Base-by-base conservation (phyloP, 305 asterid species). In the Solanum hybrid region DNA sequence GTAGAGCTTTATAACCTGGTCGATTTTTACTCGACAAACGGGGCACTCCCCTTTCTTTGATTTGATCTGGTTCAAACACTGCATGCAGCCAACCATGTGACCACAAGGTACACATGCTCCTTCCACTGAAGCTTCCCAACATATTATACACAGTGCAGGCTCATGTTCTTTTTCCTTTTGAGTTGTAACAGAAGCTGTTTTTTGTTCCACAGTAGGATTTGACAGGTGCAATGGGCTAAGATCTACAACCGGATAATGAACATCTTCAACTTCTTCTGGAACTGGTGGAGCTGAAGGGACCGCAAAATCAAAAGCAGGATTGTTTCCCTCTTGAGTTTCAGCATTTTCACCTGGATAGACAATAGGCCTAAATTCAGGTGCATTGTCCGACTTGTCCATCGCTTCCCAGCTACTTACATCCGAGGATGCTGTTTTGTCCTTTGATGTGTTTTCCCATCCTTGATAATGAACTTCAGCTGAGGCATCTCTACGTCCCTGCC, bases 81-180 rank as follows among this genome's bases (percentile, higher is more conserved):
- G 45, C 89, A 89, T 89, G 88, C 92, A 91, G 33, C 92, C 92
- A 84, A 57, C 76, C 92, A 91, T 91, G 51, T 91, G 92, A 88
- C 91, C 91, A 32, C 91, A 91, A 20, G 91, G 92, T 76, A 91
- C 90, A 57, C 92, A 91, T 5, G 89, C 92, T 57, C 91, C 92
- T 78, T 91, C 91, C 24, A 91, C 91, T 1, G 89, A 90, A 51
- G 84, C 73, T 76, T 91, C 92, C 92, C 90, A 89, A 29, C 92
- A 91, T 51, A 89, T 89, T 36, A 89, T 79, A 31, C 91, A 91
- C 91, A 91, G 32, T 24, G 92, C 32, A 85, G 91, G 73, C 41
- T 45, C 33, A 4, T 61, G 84, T 45, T 61, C 73, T 24, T 90
- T 51, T 79, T 87, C 75, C 86, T 12, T 79, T 11, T 70, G 90